Evolutionary conservation across 2,329 filamentous ascomycete genomes (phyloP).

Genomic region (Phialemoniopsis sp.): DNA sequence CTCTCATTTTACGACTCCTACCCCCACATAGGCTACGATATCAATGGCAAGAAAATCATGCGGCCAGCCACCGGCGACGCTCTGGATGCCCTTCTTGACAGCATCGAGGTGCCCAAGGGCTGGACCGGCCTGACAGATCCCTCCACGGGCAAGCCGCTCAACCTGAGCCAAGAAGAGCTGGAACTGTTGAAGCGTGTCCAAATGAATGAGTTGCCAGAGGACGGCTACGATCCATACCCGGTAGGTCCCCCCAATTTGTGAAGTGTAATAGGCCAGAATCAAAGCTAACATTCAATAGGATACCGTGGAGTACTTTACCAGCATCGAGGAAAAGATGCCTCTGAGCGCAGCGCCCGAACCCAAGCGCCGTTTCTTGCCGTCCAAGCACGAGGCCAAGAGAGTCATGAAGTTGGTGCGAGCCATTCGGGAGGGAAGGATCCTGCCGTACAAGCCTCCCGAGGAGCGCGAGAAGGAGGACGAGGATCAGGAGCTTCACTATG

Average conservation of each 20-base stretch:
- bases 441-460: constrained; percentile 78
- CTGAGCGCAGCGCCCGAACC: constrained; percentile 92
- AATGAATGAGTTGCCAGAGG: constrained; percentile 80
- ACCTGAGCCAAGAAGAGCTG: constrained; percentile 82
- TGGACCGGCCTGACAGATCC: constrained; percentile 97
- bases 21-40: constrained; percentile 97
- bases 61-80: constrained; percentile 91
- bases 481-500: constrained; percentile 71
- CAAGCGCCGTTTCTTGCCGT: constrained; percentile 91
- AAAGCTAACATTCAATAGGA: constrained; percentile 42
- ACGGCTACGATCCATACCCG: constrained; percentile 90
- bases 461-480: constrained; percentile 66
- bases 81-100: constrained; percentile 88
- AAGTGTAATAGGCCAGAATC: not conserved
- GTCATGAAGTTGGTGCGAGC: constrained; percentile 97
- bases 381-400: constrained; percentile 93
- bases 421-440: constrained; percentile 88
- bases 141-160: constrained; percentile 85
- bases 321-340: constrained; percentile 89
- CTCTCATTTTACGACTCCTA: constrained; percentile 96
- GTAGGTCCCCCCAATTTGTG: constrained; percentile 50
- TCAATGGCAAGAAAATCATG: constrained; percentile 98
- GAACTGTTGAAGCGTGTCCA: constrained; percentile 86
- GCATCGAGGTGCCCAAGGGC: constrained; percentile 93
- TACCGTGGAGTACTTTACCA: constrained; percentile 90